A percentile compares a stretch with the other conserved stretches of the same genome.
Evolutionary conservation across 2,329 filamentous ascomycete species (phyloP).

Genomic region (Aureobasidium sp.): DNA sequence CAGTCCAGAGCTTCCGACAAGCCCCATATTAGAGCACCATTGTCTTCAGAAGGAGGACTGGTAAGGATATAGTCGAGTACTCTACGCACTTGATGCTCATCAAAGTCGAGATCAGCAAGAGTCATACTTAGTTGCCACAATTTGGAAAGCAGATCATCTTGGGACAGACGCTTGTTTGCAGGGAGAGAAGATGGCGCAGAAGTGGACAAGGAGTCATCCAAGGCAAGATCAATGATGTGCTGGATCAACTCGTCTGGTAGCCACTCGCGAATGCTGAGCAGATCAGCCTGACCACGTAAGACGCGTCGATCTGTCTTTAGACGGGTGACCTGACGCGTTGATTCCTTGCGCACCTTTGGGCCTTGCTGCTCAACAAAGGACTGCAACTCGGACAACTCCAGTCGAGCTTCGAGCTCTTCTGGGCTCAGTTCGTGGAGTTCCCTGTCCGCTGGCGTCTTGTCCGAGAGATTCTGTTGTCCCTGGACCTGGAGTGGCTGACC

Average conservation of each 20-base stretch:
- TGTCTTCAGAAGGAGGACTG: conserved; percentile 53
- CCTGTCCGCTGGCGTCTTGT: conserved; percentile 20
- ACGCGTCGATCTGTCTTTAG: conserved; percentile 81
- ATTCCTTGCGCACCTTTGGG: conserved; percentile 71
- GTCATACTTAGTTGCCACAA: conserved; percentile 79
- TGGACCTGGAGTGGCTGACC: not conserved
- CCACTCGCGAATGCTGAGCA: conserved; percentile 69
- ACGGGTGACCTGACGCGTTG: conserved; percentile 65
- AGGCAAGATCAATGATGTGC: conserved; percentile 65
- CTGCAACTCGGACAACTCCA: conserved; percentile 87
- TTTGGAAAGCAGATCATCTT: conserved; percentile 72
- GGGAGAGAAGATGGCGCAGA: conserved; percentile 22
- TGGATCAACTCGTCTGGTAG: conserved; percentile 72
- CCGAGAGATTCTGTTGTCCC: not conserved
- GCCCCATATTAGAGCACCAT: conserved; percentile 64
- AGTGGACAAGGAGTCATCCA: conserved; percentile 52
- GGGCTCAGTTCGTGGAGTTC: conserved; percentile 57
- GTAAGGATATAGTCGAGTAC: conserved; percentile 61
- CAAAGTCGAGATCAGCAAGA: conserved; percentile 62
- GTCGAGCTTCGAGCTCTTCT: conserved; percentile 81
- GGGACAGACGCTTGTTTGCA: conserved; percentile 35
- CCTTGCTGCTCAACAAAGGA: conserved; percentile 78
- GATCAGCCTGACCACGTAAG: conserved; percentile 69
- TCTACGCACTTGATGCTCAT: conserved; percentile 54
- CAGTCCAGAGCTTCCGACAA: conserved; percentile 83